Conservation (phyloP, 176 grass and related monocot genomes). For the Bothriochloa decipiens region DNA sequence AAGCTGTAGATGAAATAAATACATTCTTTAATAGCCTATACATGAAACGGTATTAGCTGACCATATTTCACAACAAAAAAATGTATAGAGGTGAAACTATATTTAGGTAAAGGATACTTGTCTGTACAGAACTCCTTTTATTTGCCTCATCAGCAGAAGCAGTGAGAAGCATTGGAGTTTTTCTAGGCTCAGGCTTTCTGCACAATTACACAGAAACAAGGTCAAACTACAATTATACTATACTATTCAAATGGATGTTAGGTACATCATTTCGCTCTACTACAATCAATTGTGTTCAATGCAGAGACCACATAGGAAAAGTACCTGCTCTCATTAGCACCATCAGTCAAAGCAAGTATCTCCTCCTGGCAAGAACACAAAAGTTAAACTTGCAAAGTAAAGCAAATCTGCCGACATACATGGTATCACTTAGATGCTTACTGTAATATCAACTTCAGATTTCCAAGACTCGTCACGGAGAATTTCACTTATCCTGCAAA, state of each 20-base stretch:
- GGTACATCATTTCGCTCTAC: slow-evolving; percentile 1
- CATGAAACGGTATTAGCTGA: neutral
- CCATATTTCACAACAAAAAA: neutral
- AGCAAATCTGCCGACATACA: slow-evolving; percentile 8
- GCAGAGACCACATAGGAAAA: slow-evolving; percentile 25
- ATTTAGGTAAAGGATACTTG: slow-evolving; percentile 57
- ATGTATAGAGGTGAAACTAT: slow-evolving; percentile 5
- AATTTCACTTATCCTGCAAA: slow-evolving; percentile 78
- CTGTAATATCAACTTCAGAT: slow-evolving; percentile 68
- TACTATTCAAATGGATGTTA: slow-evolving; percentile 14
- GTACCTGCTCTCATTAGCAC: slow-evolving; percentile 64
- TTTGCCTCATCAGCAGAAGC: slow-evolving; percentile 56
- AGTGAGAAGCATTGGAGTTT: slow-evolving; percentile 71
- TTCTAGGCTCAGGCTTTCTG: slow-evolving; percentile 68
- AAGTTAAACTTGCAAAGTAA: slow-evolving; percentile 38
- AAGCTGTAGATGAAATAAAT: neutral
- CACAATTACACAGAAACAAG: slow-evolving; percentile 15
- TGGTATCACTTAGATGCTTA: slow-evolving; percentile 55
- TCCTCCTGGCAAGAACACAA: slow-evolving; percentile 64
- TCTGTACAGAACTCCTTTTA: slow-evolving; percentile 59
- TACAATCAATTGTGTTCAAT: slow-evolving; percentile 12
- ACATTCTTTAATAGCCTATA: slow-evolving; percentile 5
- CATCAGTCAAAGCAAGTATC: slow-evolving; percentile 75
- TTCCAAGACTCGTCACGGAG: slow-evolving; percentile 64
- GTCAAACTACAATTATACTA: slow-evolving; percentile 30